A percentile compares a stretch with the other conserved stretches of the same genome.
Conservation (phyloP, 306 rosid species). For the Ziziphus jujuba region DNA sequence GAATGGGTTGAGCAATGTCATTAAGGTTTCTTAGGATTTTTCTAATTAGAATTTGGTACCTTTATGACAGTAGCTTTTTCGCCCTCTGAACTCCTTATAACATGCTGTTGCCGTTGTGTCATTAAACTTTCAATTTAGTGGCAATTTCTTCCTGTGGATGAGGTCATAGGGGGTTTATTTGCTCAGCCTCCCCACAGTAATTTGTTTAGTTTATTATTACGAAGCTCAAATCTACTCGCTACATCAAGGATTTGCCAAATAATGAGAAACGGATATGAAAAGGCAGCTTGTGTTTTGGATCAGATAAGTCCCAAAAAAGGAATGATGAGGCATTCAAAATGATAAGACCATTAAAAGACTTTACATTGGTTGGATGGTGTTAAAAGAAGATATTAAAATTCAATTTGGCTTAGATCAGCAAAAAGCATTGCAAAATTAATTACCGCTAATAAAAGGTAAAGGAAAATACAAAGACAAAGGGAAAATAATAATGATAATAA, state of each 20-base stretch:
- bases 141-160: not conserved
- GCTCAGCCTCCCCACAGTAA: not conserved
- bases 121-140: not conserved
- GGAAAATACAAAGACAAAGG: constrained; percentile 6
- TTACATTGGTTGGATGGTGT: constrained; percentile 29
- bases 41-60: not conserved
- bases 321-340: constrained; percentile 13
- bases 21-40: constrained; percentile 4
- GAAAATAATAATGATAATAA: no score
- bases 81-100: no score
- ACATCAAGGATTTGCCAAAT: not conserved
- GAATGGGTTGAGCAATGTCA: constrained; percentile 11
- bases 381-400: constrained; percentile 14
- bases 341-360: constrained; percentile 8
- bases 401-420: constrained; percentile 37
- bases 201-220: not conserved
- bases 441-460: not conserved
- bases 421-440: constrained; percentile 27
- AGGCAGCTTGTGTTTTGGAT: constrained; percentile 11
- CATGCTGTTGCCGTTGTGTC: not conserved
- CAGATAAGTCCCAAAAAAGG: constrained; percentile 16
- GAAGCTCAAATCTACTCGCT: not conserved
- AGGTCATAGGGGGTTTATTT: not conserved
- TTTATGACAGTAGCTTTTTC: not conserved
- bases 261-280: not conserved